Evolutionary conservation across 306 rosid species (phyloP).

Genomic region (Sophora flavescens): DNA sequence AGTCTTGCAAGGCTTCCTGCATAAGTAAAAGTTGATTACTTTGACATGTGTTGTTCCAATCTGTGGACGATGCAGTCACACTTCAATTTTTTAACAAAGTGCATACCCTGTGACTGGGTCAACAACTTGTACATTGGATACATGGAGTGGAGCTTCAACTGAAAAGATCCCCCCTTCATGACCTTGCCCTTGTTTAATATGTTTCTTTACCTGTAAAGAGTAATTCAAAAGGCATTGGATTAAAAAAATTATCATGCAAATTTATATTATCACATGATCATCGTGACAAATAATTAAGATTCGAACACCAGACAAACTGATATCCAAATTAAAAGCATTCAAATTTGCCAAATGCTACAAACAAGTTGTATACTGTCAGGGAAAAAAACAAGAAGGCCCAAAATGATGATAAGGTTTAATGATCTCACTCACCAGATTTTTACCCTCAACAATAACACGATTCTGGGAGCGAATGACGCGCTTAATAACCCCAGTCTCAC

Average conservation of each 20-base stretch:
- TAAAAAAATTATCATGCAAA: background rate
- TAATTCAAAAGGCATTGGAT: conserved; percentile 4
- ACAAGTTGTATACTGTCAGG: too few relatives aligned
- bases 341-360: background rate
- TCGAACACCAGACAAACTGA: background rate
- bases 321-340: background rate
- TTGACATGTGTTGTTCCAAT: conserved; percentile 20
- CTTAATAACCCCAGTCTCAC: conserved; percentile 77
- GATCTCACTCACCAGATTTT: conserved; percentile 75
- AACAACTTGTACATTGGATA: conserved; percentile 83
- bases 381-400: background rate
- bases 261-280: conserved; percentile 15
- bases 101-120: conserved; percentile 87
- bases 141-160: conserved; percentile 95
- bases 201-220: conserved; percentile 78
- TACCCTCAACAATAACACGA: conserved; percentile 93
- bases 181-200: conserved; percentile 96
- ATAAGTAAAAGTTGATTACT: conserved; percentile 29
- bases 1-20: conserved; percentile 90
- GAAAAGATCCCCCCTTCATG: conserved; percentile 96
- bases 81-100: background rate
- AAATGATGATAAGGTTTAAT: background rate
- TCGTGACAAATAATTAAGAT: conserved; percentile 10
- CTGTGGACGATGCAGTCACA: conserved; percentile 14
- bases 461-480: conserved; percentile 93